A percentile compares a stretch with the other conserved stretches of the same genome.
These are phyloP conservation scores for Saturnispora dispora DNA, from an alignment of 805 yeast genomes.

Conservation along the genomic window DNA sequence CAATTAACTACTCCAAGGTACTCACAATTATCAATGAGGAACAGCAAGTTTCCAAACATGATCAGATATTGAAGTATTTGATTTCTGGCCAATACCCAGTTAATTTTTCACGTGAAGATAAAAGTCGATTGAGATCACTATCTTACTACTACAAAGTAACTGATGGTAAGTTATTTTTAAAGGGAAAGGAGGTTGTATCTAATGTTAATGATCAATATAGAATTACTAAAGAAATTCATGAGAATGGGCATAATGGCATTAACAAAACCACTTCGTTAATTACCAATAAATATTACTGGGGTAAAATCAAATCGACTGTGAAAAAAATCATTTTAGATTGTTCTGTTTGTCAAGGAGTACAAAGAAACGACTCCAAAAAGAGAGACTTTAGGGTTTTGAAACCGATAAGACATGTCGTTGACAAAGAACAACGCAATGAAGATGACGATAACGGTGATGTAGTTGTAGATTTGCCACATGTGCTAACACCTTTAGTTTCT, in stretches of 20 bases:
- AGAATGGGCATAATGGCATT: conserved; percentile 69
- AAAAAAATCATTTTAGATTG: conserved; percentile 71
- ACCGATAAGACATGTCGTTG: background rate
- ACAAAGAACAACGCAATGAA: background rate
- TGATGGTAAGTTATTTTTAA: conserved; percentile 62
- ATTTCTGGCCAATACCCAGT: conserved; percentile 84
- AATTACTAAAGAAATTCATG: conserved; percentile 64
- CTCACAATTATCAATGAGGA: conserved; percentile 39
- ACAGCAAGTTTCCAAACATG: conserved; percentile 33
- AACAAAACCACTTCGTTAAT: conserved; percentile 76
- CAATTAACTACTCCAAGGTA: conserved; percentile 76
- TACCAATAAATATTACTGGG: conserved; percentile 83
- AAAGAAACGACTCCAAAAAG: background rate
- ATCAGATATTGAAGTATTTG: conserved; percentile 65
- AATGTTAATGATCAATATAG: conserved; percentile 67
- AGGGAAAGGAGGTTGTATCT: conserved; percentile 61
- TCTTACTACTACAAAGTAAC: conserved; percentile 68
- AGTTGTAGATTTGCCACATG: conserved; percentile 3
- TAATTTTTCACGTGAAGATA: conserved; percentile 71
- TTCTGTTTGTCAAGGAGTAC: conserved; percentile 51
- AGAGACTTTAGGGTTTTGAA: conserved; percentile 2
- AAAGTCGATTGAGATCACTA: conserved; percentile 73
- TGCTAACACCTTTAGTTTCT: conserved; percentile 6
- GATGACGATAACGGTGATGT: background rate
- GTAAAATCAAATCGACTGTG: conserved; percentile 81